Evolutionary conservation across 306 rosid species (phyloP).

Genomic region (Amphicarpaea edgeworthii): DNA sequence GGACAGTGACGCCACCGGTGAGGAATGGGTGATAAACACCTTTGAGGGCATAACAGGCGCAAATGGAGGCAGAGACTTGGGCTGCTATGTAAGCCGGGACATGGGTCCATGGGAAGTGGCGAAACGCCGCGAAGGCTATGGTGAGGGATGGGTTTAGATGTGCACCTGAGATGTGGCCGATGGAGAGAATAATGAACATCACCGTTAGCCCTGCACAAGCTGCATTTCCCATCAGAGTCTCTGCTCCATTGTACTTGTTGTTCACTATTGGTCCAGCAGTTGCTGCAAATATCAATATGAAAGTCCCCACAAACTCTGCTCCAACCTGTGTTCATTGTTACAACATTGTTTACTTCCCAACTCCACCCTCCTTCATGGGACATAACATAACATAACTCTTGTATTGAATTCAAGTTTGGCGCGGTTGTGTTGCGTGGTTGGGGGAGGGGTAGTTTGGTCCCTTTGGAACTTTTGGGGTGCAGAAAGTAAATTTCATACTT

Average conservation of each 20-base stretch:
- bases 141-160: slow-evolving; percentile 93
- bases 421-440: too few species aligned
- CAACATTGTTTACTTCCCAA: too few species aligned
- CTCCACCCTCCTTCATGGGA: too few species aligned
- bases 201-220: slow-evolving; percentile 87
- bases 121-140: slow-evolving; percentile 79
- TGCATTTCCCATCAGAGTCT: slow-evolving; percentile 77
- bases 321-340: slow-evolving; percentile 58
- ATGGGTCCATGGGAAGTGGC: slow-evolving; percentile 93
- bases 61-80: slow-evolving; percentile 82
- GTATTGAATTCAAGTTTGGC: too few species aligned
- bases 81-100: slow-evolving; percentile 86
- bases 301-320: slow-evolving; percentile 97
- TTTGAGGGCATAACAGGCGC: slow-evolving; percentile 84
- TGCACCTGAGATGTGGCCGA: slow-evolving; percentile 96
- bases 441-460: too few species aligned
- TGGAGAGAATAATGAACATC: slow-evolving; percentile 85
- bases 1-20: slow-evolving; percentile 86
- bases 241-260: slow-evolving; percentile 83
- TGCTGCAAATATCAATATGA: slow-evolving; percentile 84
- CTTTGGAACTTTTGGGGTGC: too few species aligned
- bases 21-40: slow-evolving; percentile 75
- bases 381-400: too few species aligned
- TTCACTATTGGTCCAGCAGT: slow-evolving; percentile 93
- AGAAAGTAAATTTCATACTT: too few species aligned